Evolutionary conservation across 345 rosid genomes (phyloP), one percentile per base, ranked within the genome.

Genomic region (Lepidium sativum): DNA sequence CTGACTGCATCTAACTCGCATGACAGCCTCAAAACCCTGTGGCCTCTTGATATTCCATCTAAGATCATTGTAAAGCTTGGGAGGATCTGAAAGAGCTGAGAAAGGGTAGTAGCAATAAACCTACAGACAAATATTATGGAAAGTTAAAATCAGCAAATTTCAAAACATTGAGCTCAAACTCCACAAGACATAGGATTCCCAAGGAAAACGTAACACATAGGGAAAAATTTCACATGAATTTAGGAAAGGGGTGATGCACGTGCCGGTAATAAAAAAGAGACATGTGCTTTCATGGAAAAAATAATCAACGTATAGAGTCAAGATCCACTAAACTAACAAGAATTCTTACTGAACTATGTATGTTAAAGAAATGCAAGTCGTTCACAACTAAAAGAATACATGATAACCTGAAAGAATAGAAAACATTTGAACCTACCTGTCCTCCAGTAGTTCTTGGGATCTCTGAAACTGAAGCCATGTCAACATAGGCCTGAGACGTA

Each of bases 11-110:
- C 96, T 80, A 73, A 91, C 96, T 60, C 97, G 87, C 97, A 94
- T 90, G 54, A 94, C 97, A 47, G 97, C 92, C 84, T 94, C 99
- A 79, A 82, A 90, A 61, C 99, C 96, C 80, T 94, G 99, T 52
- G 99, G 97, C 82, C 97, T 85, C 25, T 89, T 83, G 69, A 94
- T 77, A 80, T 94, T 94, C 99, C 99, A 94, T 79, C 95, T 88
- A 44, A 88, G 95, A 82, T 94, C 99, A 70, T 88, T 94, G 80
- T 85, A 94, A 41, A 94, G 90, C 88, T 94, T 94, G 62, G 92
- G 88, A 37, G 91, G 82, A 83, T 90, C 99, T 65, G 91, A 81
- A 58, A 95, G 67, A 33, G 91, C 96, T 41, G 96, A 95, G 82
- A 95, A 95, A 38, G 99, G 97, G 69, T 80, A 77, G 79, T 88